Percentiles rank a stretch among this genome's conserved stretches.
phyloP scores from a whole-genome alignment of 2,329 filamentous ascomycete species.

The Neofusicoccum ribis region DNA sequence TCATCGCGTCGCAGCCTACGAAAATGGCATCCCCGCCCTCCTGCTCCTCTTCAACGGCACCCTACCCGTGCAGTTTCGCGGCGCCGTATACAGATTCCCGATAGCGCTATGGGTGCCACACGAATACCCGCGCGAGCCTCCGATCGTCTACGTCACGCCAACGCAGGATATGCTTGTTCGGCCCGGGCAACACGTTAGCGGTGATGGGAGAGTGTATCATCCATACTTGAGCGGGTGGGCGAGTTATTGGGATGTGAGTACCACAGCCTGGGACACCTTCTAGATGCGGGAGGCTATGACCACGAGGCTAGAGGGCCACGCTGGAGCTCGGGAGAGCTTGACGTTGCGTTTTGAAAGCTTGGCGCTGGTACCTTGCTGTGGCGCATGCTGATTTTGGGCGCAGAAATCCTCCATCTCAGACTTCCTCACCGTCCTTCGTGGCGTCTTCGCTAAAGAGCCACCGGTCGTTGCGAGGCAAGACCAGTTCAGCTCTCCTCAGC shows the following conservation, averaged over 20 bases:
- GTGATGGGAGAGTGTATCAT: slow-evolving; percentile 91
- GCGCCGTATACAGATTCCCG: slow-evolving; percentile 86
- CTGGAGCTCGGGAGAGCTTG: not conserved
- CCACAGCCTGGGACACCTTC: not conserved
- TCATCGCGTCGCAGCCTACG: slow-evolving; percentile 64
- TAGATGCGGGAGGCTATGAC: too few species aligned
- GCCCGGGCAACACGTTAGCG: slow-evolving; percentile 91
- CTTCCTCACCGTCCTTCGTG: slow-evolving; percentile 77
- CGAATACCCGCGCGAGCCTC: slow-evolving; percentile 81
- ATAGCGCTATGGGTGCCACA: slow-evolving; percentile 92
- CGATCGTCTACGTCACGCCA: slow-evolving; percentile 85
- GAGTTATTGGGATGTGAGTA: slow-evolving; percentile 83
- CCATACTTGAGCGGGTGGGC: slow-evolving; percentile 91
- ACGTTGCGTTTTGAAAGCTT: not conserved
- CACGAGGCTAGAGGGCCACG: not conserved
- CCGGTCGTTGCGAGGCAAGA: slow-evolving; percentile 73
- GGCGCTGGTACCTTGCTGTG: not conserved
- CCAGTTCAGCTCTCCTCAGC: slow-evolving; percentile 29
- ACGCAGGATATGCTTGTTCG: slow-evolving; percentile 85
- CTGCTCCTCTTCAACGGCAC: slow-evolving; percentile 86
- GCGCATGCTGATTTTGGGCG: not conserved
- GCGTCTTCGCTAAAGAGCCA: slow-evolving; percentile 92
- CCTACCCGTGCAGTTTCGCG: slow-evolving; percentile 86
- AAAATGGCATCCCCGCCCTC: slow-evolving; percentile 82
- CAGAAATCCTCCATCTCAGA: slow-evolving; percentile 82